A percentile compares a stretch with the other conserved stretches of the same genome.
Evolutionary conservation across 179 eudicot species (phyloP).

Genomic region (Camellia oleifera): DNA sequence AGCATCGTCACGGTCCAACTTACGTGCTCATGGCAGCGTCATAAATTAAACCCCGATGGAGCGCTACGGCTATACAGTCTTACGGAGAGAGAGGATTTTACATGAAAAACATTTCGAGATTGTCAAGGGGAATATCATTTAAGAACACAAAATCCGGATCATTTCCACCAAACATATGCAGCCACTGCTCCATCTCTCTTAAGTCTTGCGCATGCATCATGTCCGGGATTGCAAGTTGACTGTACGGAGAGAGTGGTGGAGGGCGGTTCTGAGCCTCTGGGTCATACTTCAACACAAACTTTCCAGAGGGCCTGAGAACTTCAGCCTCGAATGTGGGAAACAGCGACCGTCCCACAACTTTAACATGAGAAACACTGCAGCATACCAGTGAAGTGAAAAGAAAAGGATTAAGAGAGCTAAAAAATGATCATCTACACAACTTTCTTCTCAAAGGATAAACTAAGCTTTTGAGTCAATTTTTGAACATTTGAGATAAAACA

Average conservation of each 20-base stretch:
- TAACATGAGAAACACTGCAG: constrained; percentile 66
- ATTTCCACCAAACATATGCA: constrained; percentile 45
- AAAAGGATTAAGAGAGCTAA: neutral
- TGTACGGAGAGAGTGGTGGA: constrained; percentile 8
- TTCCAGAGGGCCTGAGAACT: constrained; percentile 47
- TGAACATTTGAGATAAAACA: neutral
- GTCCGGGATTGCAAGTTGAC: constrained; percentile 23
- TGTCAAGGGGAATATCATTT: constrained; percentile 26
- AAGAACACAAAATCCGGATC: constrained; percentile 24
- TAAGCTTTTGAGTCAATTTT: neutral
- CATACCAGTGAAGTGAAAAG: neutral
- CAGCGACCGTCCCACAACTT: constrained; percentile 54
- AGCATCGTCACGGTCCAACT: neutral
- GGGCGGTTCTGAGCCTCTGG: constrained; percentile 32
- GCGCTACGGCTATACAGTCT: neutral
- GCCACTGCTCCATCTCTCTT: constrained; percentile 44
- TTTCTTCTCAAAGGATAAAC: neutral
- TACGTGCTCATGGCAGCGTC: neutral
- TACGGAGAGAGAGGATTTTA: neutral
- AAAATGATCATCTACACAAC: neutral
- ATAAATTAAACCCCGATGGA: neutral
- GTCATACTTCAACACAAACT: constrained; percentile 39
- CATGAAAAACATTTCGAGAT: constrained; percentile 7
- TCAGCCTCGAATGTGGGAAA: constrained; percentile 59
- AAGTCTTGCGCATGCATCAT: constrained; percentile 28